phyloP scores from a whole-genome alignment of 73 alveolate species.

The Tetrahymena malaccensis region DNA sequence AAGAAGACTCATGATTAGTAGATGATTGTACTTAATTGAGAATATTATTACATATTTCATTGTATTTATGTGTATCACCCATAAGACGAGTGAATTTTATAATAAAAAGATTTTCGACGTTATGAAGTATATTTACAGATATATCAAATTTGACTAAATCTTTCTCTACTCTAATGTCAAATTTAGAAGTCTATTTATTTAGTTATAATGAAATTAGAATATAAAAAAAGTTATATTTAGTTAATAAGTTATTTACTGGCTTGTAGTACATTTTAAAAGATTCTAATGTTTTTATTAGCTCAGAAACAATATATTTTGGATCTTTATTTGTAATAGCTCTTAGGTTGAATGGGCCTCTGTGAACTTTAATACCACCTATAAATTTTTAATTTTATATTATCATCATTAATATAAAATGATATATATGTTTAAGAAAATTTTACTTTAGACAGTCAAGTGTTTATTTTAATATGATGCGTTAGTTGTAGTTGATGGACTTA shows the following conservation, averaged over 20 bases:
- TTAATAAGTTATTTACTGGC: not conserved
- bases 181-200: not conserved
- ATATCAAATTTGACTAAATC: not conserved
- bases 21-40: not conserved
- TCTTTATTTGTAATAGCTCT: constrained; percentile 28
- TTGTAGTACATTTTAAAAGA: not conserved
- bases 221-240: no score
- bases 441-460: not conserved
- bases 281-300: not conserved
- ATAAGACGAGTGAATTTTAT: not conserved
- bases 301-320: constrained; percentile 8
- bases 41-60: not conserved
- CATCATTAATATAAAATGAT: not conserved
- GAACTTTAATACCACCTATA: constrained; percentile 5
- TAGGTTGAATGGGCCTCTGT: constrained; percentile 29
- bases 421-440: not conserved
- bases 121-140: not conserved
- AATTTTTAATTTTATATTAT: not conserved
- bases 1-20: not conserved
- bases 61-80: not conserved
- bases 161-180: not conserved
- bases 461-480: not conserved
- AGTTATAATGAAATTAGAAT: not conserved
- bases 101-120: not conserved
- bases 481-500: not conserved